Evolutionary conservation across 305 asterid genomes (phyloP).

Genomic region (Fraxinus latifolia): DNA sequence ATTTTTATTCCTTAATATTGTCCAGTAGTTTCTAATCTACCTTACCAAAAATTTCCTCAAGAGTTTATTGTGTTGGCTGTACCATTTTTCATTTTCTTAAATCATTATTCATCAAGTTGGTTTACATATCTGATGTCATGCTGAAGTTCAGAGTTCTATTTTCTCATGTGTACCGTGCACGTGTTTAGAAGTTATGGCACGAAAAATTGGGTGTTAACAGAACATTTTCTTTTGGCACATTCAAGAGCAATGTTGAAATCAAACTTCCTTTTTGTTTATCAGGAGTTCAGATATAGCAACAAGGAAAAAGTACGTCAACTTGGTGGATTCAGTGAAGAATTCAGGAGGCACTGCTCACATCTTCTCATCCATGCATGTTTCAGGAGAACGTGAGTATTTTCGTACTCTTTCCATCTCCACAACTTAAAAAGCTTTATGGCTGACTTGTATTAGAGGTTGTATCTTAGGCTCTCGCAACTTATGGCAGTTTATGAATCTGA

Average conservation of each 20-base stretch:
- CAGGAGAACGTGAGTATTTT: conserved; percentile 86
- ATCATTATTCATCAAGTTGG: background rate
- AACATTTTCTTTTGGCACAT: background rate
- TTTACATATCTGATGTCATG: background rate
- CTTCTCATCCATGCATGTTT: conserved; percentile 94
- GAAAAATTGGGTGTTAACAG: background rate
- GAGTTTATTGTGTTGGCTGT: background rate
- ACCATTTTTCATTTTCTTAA: background rate
- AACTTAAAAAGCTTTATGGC: background rate
- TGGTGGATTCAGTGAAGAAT: conserved; percentile 78
- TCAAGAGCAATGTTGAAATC: background rate
- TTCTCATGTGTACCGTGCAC: background rate
- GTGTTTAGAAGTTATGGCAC: background rate
- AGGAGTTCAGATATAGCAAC: conserved; percentile 79
- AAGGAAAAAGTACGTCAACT: conserved; percentile 61
- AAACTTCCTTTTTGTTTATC: conserved; percentile 8
- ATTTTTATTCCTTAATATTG: background rate
- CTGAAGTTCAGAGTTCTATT: background rate
- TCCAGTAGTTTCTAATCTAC: background rate
- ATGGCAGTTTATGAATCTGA: background rate
- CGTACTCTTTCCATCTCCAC: background rate
- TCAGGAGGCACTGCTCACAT: conserved; percentile 78
- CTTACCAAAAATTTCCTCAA: background rate
- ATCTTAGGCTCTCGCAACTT: background rate
- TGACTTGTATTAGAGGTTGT: background rate